Evolutionary conservation across 768 basidiomycete species (phyloP).

Genomic region (Rhodosporidiobolus sp.): DNA sequence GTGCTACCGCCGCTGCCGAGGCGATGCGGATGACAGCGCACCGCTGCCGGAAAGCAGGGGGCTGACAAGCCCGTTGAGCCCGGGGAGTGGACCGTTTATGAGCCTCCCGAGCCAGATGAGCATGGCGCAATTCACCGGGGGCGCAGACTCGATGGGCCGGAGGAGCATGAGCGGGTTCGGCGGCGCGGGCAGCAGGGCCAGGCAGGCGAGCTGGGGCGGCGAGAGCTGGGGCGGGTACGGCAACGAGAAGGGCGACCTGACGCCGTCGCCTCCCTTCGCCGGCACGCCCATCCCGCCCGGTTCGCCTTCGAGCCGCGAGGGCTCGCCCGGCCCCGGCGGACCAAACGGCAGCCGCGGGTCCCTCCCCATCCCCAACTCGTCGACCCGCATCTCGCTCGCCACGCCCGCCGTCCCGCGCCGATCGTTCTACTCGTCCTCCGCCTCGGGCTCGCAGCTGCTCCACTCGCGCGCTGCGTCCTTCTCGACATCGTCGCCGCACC

Average conservation of each 20-base stretch:
- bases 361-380: slow-evolving; percentile 10
- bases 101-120: slow-evolving; percentile 31
- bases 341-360: slow-evolving; percentile 4
- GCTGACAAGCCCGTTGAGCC: background rate
- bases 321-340: slow-evolving; percentile 5
- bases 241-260: slow-evolving; percentile 18
- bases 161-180: slow-evolving; percentile 23
- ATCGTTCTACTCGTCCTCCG: slow-evolving; percentile 15
- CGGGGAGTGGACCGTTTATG: background rate
- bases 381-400: slow-evolving; percentile 23
- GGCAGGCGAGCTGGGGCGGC: slow-evolving; percentile 37
- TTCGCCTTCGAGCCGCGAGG: background rate
- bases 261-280: slow-evolving; percentile 18
- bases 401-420: slow-evolving; percentile 19
- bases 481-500: background rate
- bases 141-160: slow-evolving; percentile 15
- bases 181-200: background rate
- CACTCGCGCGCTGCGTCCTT: slow-evolving; percentile 21
- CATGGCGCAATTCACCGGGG: slow-evolving; percentile 7
- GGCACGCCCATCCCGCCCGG: slow-evolving; percentile 11
- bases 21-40: background rate
- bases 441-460: slow-evolving; percentile 7
- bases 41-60: background rate
- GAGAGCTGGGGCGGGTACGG: slow-evolving; percentile 16
- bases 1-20: slow-evolving; percentile 2